A percentile compares a stretch with the other conserved stretches of the same genome.
phyloP scores from a whole-genome alignment of 1,139 yeast genomes.

The Kodamaea suecica region DNA sequence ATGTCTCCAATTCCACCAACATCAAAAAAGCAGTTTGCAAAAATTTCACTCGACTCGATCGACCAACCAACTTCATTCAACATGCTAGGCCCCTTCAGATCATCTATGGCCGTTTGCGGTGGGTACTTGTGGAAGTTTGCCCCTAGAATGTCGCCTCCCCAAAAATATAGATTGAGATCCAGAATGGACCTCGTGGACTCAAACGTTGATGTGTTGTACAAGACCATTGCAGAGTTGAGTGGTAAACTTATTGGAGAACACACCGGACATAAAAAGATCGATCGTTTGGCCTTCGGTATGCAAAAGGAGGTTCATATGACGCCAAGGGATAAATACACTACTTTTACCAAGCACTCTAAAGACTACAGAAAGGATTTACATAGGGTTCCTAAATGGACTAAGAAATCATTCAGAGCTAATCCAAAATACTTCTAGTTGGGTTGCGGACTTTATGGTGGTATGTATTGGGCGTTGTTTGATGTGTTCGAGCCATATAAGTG shows the following conservation, averaged over 20 bases:
- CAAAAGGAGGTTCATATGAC: constrained; percentile 83
- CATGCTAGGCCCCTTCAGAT: constrained; percentile 84
- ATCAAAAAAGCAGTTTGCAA: too few species aligned
- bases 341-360: constrained; percentile 69
- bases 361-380: constrained; percentile 89
- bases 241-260: constrained; percentile 31
- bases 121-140: constrained; percentile 81
- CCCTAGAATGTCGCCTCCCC: constrained; percentile 71
- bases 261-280: constrained; percentile 51
- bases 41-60: too few species aligned
- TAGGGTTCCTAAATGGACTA: constrained; percentile 87
- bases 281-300: constrained; percentile 51
- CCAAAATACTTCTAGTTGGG: constrained; percentile 64
- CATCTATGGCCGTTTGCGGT: constrained; percentile 61
- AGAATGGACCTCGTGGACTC: constrained; percentile 79
- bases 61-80: neutral
- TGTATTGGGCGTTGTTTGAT: too few species aligned
- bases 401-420: constrained; percentile 72
- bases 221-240: constrained; percentile 44
- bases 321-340: constrained; percentile 81
- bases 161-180: constrained; percentile 78
- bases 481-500: too few species aligned
- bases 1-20: too few species aligned
- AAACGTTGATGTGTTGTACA: constrained; percentile 67
- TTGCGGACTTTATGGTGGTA: neutral